Evolutionary conservation across 2,329 filamentous ascomycete species (phyloP), one percentile per base, ranked within the genome.

Genomic region (Pseudocercospora crystallina): DNA sequence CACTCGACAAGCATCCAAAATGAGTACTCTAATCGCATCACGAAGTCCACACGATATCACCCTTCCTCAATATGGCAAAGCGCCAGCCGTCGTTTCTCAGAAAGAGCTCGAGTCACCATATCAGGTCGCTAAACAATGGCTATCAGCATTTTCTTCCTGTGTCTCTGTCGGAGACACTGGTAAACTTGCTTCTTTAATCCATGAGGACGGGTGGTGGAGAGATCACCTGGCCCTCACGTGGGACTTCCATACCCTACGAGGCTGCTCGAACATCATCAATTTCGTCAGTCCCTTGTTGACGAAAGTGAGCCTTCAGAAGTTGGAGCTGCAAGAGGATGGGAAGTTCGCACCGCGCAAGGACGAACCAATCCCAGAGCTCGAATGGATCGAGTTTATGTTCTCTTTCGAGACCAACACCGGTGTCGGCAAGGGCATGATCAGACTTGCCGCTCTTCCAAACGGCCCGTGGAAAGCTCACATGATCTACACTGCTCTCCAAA

Each of bases 401-500:
- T 74, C 65, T 0, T 69, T 84, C 14, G 73, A 79, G 2, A 84
- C 80, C 0, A 68, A 72, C 5, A 58, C 80, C 1, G 84, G 84
- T 0, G 57, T 59, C 0, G 86, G 83, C 0, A 67, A 74, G 1
- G 85, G 85, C 1, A 58, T 87, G 1, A 72, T 80, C 0, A 72
- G 81, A 3, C 64, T 87, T 0, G 71, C 76, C 0, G 65, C 74
- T 33, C 57, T 64, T 35, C 68, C 69, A 0, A 67, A 72, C 54
- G 63, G 69, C 5, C 68, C 69, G 5, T 87, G 83, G 83, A 84
- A 82, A 62, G 78, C 82, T 0, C 85, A 81, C 55, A 84, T 82
- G 1, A 60, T 88, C 0, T 87, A 82, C 61, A 87, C 85, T 0
- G 72, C 75, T 0, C 69, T 89, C 5, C 62, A 74, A 1, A 76